Base-by-base conservation (phyloP, 345 rosid genomes). In the Heritiera littoralis region DNA sequence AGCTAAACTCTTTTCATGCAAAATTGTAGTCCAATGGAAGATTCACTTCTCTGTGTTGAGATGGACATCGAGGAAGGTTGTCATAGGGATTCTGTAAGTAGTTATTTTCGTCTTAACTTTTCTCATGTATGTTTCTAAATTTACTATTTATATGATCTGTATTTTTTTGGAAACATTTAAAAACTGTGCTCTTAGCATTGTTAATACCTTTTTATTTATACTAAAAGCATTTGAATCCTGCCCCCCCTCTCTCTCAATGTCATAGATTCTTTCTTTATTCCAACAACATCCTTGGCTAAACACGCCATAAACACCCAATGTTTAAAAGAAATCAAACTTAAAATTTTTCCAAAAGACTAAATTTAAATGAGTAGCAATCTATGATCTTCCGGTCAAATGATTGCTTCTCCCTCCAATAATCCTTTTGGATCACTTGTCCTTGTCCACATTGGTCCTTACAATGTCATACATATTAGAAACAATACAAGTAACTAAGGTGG, bases 1-100 rank as follows among this genome's bases (percentile, higher is more conserved):
- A 68, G 78, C 77, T 55, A 12, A 64, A 69, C 17, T 72, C 45
- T 65, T n/a, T 78, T 32, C 66, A 46, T 48, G 80, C 81, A 10
- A 51, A 38, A 80, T 66, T 85, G 84, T 83, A 93, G 97, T 73
- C 85, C 92, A 74, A 49, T 86, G 82, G 94, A 88, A 86, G 95
- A 93, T 74, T 80, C 90, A 49, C 89, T 93, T 81, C 89, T 89
- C 74, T 71, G 78, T 55, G 71, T 17, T 7, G 79, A 82, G 60
- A 77, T 55, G 43, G 89, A 89, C 66, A 81, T 84, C 17, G 92
- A 87, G 78, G 91, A 84, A 83, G 84, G 74, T 43, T 43, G 23
- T 58, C 75, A 56, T 1, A 30, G 43, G 32, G 80, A 78, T 35
- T 23, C n/a, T 1, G 80, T 64, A 72, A 41, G 51, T 75, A 13